Conservation (phyloP, 352 stramenopile species). For the Globisporangium paddicum region DNA sequence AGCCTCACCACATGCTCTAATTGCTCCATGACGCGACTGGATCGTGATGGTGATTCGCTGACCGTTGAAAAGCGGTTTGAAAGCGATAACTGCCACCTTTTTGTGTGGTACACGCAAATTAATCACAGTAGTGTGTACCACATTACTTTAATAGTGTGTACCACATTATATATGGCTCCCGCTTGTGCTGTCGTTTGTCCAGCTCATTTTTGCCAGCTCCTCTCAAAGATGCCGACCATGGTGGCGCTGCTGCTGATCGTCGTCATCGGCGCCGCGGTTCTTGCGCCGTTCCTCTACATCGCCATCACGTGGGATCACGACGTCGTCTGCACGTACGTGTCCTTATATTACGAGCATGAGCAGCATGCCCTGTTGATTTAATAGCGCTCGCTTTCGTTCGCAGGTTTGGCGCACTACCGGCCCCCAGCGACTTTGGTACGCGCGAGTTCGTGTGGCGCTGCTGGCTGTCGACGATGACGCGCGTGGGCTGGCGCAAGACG, state of each 20-base stretch:
- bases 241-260: slow-evolving; percentile 26
- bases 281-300: slow-evolving; percentile 62
- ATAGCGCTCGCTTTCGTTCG: neutral
- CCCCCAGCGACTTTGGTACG: slow-evolving; percentile 66
- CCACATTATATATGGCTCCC: neutral
- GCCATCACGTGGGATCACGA: slow-evolving; percentile 78
- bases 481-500: slow-evolving; percentile 42
- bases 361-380: too few relatives aligned
- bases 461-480: slow-evolving; percentile 55
- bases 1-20: too few relatives aligned
- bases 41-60: too few relatives aligned
- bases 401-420: slow-evolving; percentile 56
- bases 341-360: neutral
- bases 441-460: slow-evolving; percentile 79
- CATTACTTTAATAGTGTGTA: neutral
- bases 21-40: too few relatives aligned
- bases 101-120: too few relatives aligned
- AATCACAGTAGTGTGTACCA: too few relatives aligned
- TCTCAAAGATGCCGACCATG: neutral
- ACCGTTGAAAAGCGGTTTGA: too few relatives aligned
- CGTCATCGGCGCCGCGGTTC: slow-evolving; percentile 49
- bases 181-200: neutral
- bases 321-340: slow-evolving; percentile 43
- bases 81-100: too few relatives aligned
- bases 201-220: neutral